Conservation (phyloP, 2,329 filamentous ascomycete species). For the Botryotinia calthae region DNA sequence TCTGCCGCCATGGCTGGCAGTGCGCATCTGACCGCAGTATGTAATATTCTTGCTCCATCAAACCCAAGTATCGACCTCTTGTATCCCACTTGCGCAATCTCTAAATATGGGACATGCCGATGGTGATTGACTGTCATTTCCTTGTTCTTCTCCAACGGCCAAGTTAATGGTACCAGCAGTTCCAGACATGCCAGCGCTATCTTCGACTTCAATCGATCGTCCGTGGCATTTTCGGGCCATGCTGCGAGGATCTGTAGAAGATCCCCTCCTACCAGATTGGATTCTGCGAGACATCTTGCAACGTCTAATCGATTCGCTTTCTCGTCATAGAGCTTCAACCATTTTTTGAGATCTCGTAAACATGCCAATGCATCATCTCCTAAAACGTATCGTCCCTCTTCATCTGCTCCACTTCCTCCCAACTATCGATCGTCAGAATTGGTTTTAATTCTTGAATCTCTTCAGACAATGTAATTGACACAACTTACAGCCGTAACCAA, state of each 20-base stretch:
- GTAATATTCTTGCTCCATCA: conserved; percentile 72
- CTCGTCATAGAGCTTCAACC: conserved; percentile 92
- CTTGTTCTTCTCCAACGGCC: conserved; percentile 81
- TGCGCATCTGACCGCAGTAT: conserved; percentile 75
- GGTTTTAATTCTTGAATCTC: neutral
- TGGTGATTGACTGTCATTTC: conserved; percentile 92
- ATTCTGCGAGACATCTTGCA: conserved; percentile 85
- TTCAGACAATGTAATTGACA: conserved; percentile 21
- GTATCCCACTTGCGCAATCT: conserved; percentile 83
- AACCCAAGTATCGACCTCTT: conserved; percentile 86
- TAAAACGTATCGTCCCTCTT: conserved; percentile 79
- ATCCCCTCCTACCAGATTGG: conserved; percentile 88
- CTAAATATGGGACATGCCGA: conserved; percentile 83
- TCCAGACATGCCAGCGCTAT: conserved; percentile 85
- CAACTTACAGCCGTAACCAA: conserved; percentile 73
- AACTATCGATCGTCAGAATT: conserved; percentile 55
- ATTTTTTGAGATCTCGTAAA: conserved; percentile 89
- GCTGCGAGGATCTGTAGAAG: conserved; percentile 82
- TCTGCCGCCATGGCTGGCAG: conserved; percentile 82
- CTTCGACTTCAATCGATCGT: conserved; percentile 73
- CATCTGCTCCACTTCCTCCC: conserved; percentile 75
- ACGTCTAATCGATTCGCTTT: conserved; percentile 94
- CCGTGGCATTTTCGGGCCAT: conserved; percentile 71
- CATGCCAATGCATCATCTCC: conserved; percentile 92
- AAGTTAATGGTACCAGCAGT: conserved; percentile 86